These are phyloP conservation scores for Penicillium canescens DNA, from an alignment of 495 filamentous ascomycete genomes.

Conservation along the genomic window DNA sequence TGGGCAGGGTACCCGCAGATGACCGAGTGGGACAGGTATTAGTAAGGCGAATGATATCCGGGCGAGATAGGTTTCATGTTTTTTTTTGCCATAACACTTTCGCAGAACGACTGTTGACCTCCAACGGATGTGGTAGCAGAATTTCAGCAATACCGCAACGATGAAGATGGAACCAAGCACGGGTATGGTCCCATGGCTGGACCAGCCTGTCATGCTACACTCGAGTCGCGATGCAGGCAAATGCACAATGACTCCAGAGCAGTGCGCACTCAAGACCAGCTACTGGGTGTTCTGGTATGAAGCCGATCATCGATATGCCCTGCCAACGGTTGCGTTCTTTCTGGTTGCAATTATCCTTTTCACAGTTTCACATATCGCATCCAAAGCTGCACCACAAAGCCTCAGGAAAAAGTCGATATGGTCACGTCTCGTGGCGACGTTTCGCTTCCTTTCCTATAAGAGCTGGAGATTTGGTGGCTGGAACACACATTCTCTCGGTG, in stretches of 20 bases:
- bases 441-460: slow-evolving; percentile 44
- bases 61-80: no score
- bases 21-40: no score
- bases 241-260: slow-evolving; percentile 46
- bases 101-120: no score
- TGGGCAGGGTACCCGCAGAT: no score
- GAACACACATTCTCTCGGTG: slow-evolving; percentile 45
- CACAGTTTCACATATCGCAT: slow-evolving; percentile 32
- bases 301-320: slow-evolving; percentile 53
- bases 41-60: no score
- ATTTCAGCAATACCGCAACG: background rate
- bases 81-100: no score
- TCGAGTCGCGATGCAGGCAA: slow-evolving; percentile 38
- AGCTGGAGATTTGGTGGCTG: slow-evolving; percentile 36
- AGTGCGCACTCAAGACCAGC: slow-evolving; percentile 45
- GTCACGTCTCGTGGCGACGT: slow-evolving; percentile 22
- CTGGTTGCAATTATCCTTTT: slow-evolving; percentile 48
- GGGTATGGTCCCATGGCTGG: slow-evolving; percentile 41
- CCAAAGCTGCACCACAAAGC: slow-evolving; percentile 17
- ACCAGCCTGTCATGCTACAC: slow-evolving; percentile 50
- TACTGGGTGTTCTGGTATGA: slow-evolving; percentile 55
- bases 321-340: slow-evolving; percentile 52
- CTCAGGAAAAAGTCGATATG: slow-evolving; percentile 20
- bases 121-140: no score
- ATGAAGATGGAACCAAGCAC: slow-evolving; percentile 4